Conservation (phyloP, 306 rosid genomes). For the Pyrus bretschneideri region DNA sequence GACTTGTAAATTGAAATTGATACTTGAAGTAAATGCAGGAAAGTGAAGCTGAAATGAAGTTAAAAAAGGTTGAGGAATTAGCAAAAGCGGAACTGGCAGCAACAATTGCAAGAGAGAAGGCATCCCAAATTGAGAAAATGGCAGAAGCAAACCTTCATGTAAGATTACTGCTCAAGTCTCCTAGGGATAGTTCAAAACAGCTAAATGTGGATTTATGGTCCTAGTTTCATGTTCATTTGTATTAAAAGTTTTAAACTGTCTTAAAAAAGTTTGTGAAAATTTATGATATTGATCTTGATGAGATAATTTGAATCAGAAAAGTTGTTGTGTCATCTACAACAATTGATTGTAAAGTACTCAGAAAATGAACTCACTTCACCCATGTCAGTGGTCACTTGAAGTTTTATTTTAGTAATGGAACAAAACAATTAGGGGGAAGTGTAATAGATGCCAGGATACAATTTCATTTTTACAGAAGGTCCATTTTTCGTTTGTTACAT, state of each 20-base stretch:
- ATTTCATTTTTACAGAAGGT: background rate
- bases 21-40: conserved; percentile 48
- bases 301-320: background rate
- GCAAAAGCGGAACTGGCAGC: conserved; percentile 82
- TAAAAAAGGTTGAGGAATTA: conserved; percentile 50
- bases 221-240: background rate
- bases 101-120: conserved; percentile 78
- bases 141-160: conserved; percentile 86
- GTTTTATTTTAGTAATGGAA: background rate
- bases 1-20: conserved; percentile 20
- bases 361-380: background rate
- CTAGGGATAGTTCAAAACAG: conserved; percentile 14
- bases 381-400: background rate
- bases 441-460: background rate
- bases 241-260: background rate
- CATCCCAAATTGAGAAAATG: conserved; percentile 82
- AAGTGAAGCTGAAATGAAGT: conserved; percentile 49
- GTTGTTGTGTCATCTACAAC: background rate
- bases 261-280: conserved; percentile 10
- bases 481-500: background rate
- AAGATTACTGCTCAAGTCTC: conserved; percentile 31
- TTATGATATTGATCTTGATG: conserved; percentile 8
- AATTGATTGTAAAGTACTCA: background rate
- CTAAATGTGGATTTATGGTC: conserved; percentile 10
- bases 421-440: background rate